Base-by-base conservation (phyloP, 805 yeast genomes). In the Gaillardinia entomophila region DNA sequence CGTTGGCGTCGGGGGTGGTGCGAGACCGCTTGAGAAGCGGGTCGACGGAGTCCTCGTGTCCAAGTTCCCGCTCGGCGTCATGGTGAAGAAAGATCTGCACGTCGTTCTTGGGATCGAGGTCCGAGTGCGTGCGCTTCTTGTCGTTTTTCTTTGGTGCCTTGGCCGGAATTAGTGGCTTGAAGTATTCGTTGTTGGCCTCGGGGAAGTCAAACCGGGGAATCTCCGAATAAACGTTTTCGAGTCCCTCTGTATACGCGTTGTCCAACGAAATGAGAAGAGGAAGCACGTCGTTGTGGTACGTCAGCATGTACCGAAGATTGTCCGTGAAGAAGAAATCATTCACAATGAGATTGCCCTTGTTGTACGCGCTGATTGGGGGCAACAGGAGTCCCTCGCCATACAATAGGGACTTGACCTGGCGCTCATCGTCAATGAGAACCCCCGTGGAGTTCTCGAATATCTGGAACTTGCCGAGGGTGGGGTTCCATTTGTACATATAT, bases 251-350 rank as follows among this genome's bases (percentile, higher is more conserved):
- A 33, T 53, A 60, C 20, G 41, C 48, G 4, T 45, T 29, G 28
- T 59, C 66, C 12, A 52, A 24, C 22, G 50, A 43, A 4, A 51
- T 51, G 19, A 61, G 43, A 29, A 61, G 42, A 4, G 58, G 62
- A 13, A 60, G 40, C 1, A 60, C 54, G 27, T 61, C 64, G 34
- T 61, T 61, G 38, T 61, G 67, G 36, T 61, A 60, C 3, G 49
- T 52, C 3, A 65, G 57, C 57, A 61, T 56, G 37, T 61, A 61
- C 35, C 39, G 45, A 24, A 57, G 43, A 36, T 58, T 55, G 28
- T 58, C 60, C 22, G 60, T 51, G 23, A 61, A 45, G 36, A 61
- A 61, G 38, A 61, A 57, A 34, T 61, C 67, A 36, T 56, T 58
- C 12, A 59, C 55, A 6, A 60, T 53, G 24, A 60, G 42, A 31